These are phyloP conservation scores for Aphanomyces stellatus DNA, from an alignment of 352 stramenopile genomes.

Conservation along the genomic window DNA sequence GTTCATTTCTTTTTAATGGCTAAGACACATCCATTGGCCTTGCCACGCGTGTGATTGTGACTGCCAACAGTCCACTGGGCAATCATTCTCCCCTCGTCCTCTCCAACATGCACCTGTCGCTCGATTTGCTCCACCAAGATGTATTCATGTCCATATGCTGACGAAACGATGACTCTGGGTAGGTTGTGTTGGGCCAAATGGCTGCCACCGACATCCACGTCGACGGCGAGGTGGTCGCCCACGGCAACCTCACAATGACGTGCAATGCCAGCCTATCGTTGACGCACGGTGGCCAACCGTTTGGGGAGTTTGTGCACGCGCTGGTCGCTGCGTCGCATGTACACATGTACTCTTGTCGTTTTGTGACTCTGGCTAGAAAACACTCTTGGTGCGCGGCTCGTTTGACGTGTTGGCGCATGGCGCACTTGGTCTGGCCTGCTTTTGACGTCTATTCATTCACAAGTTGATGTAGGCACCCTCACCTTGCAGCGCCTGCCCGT, in stretches of 20 bases:
- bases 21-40: neutral
- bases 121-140: neutral
- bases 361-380: neutral
- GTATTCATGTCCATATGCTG: neutral
- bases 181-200: neutral
- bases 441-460: neutral
- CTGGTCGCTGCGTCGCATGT: neutral
- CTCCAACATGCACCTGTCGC: neutral
- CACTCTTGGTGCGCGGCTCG: neutral
- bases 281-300: neutral
- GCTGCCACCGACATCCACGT: neutral
- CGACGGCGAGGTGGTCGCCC: neutral
- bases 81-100: neutral
- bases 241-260: neutral
- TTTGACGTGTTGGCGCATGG: constrained; percentile 3
- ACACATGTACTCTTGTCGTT: neutral
- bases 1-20: too few species aligned
- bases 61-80: constrained; percentile 15
- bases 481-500: neutral
- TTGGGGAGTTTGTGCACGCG: constrained; percentile 12
- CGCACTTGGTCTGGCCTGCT: neutral
- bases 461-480: constrained; percentile 1
- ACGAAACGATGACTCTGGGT: neutral
- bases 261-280: neutral
- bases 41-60: neutral